These are phyloP conservation scores for Podila epigama DNA, from an alignment of 192 early-diverging fungal species.

Conservation along the genomic window DNA sequence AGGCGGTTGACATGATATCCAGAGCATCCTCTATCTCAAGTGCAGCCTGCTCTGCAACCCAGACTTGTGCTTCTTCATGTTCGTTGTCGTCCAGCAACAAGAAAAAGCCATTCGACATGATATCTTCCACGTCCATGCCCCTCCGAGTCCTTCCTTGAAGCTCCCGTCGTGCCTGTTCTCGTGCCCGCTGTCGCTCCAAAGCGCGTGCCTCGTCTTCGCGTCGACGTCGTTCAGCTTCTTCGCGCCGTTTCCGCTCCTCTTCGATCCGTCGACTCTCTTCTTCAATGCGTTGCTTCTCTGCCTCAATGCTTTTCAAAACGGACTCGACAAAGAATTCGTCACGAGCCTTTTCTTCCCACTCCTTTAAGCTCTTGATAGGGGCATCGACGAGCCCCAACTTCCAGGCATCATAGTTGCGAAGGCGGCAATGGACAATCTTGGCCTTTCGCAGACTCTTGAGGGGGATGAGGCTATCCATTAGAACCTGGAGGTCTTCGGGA, in stretches of 20 bases:
- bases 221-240: no score
- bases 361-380: constrained; percentile 5
- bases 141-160: no score
- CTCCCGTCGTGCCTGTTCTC: not conserved
- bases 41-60: not conserved
- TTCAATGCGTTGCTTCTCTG: not conserved
- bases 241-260: no score
- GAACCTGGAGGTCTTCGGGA: not conserved
- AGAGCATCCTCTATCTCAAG: not conserved
- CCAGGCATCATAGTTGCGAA: constrained; percentile 26
- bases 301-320: not conserved
- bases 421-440: not conserved
- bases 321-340: not conserved
- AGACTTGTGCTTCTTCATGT: not conserved
- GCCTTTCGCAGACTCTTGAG: constrained; percentile 8
- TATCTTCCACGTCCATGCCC: no score
- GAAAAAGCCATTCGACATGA: no score
- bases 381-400: constrained; percentile 11
- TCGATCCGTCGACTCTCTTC: no score
- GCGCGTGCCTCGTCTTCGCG: not conserved
- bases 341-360: constrained; percentile 25
- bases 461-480: not conserved
- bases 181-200: not conserved
- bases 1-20: not conserved
- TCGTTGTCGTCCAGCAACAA: no score